Percentiles rank a stretch among this genome's conserved stretches.
Evolutionary conservation across 2,329 filamentous ascomycete genomes (phyloP).

Genomic region (Fusarium redolens): DNA sequence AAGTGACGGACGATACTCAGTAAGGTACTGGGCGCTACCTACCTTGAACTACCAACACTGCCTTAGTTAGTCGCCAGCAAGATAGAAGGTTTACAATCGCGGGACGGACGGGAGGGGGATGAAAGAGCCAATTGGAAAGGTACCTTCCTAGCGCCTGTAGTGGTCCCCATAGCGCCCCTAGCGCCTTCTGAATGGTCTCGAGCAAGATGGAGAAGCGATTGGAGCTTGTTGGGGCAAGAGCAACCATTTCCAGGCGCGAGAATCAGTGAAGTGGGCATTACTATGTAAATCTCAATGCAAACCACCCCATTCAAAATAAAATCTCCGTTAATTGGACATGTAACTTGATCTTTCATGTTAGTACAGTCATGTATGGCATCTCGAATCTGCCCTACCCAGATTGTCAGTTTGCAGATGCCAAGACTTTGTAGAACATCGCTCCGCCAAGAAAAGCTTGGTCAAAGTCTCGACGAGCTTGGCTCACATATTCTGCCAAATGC

Average conservation of each 20-base stretch:
- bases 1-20: constrained; percentile 16
- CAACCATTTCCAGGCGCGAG: background rate
- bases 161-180: constrained; percentile 16
- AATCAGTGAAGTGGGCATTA: background rate
- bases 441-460: constrained; percentile 49
- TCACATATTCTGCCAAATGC: constrained; percentile 30
- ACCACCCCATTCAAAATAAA: background rate
- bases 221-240: background rate
- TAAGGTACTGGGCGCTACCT: background rate
- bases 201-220: background rate
- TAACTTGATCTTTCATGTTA: background rate
- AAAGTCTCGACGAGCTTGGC: constrained; percentile 40
- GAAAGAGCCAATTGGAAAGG: constrained; percentile 21
- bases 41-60: background rate
- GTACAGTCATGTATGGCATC: background rate
- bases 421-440: constrained; percentile 37
- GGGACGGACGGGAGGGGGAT: constrained; percentile 27
- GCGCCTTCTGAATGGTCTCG: constrained; percentile 7
- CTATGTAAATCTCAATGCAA: background rate
- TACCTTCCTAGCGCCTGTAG: constrained; percentile 32
- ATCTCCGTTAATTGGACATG: background rate
- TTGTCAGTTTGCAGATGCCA: constrained; percentile 41
- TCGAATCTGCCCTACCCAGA: constrained; percentile 30
- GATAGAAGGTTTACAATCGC: constrained; percentile 34
- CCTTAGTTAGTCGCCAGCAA: constrained; percentile 20